Conservation (phyloP, 2,329 filamentous ascomycete species). For the Fusarium abutilonis region DNA sequence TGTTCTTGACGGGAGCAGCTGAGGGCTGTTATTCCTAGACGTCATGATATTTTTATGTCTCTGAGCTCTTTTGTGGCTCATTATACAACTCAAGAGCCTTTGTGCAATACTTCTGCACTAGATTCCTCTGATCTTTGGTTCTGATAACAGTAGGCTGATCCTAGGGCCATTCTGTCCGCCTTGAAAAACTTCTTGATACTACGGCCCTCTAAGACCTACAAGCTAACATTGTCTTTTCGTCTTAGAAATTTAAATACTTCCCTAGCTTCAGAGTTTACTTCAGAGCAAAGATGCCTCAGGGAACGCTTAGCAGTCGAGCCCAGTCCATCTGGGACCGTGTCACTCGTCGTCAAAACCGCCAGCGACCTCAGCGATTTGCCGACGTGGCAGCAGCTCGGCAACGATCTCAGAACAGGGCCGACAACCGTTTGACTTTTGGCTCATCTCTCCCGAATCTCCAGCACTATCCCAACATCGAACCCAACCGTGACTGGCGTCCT, state of each 20-base stretch:
- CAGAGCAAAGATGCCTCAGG: constrained; percentile 1
- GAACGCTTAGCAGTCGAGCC: not conserved
- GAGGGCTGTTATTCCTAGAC: not conserved
- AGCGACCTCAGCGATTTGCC: not conserved
- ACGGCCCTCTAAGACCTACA: not conserved
- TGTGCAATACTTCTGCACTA: no score
- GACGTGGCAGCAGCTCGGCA: not conserved
- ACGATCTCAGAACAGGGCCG: not conserved
- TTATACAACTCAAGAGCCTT: no score
- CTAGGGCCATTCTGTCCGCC: not conserved
- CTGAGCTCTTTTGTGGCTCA: not conserved
- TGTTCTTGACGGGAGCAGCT: no score
- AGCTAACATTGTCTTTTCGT: not conserved
- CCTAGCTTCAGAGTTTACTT: not conserved
- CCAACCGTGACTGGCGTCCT: not conserved
- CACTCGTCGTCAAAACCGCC: not conserved
- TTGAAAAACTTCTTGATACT: not conserved
- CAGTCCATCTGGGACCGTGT: constrained; percentile 1
- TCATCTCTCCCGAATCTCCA: not conserved
- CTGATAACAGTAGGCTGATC: not conserved
- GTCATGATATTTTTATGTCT: not conserved
- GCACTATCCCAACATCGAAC: not conserved
- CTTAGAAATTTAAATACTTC: not conserved
- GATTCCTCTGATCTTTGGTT: not conserved
- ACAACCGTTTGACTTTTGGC: not conserved